Evolutionary conservation across 1,284 basidiomycete genomes (phyloP).

Genomic region (Ganoderma multipileum): DNA sequence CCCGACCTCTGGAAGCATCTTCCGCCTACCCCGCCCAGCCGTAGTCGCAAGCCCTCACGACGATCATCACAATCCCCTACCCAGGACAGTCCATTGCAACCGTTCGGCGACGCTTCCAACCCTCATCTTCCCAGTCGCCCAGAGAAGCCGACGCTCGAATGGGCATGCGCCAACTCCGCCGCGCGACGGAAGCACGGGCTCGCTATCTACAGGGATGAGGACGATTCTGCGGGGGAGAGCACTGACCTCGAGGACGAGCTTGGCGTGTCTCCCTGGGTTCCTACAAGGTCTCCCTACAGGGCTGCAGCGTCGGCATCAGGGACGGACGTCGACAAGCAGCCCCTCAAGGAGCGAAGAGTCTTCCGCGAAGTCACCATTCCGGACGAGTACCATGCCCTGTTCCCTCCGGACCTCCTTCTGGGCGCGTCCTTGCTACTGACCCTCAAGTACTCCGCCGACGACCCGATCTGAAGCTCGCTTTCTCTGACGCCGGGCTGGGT

Average conservation of each 20-base stretch:
- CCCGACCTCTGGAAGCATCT: constrained; percentile 34
- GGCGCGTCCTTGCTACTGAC: constrained; percentile 49
- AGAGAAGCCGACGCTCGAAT: constrained; percentile 47
- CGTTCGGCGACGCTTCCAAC: background rate
- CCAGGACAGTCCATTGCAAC: background rate
- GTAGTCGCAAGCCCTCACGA: background rate
- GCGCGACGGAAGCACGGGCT: constrained; percentile 41
- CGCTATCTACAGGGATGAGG: constrained; percentile 31
- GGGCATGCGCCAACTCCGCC: constrained; percentile 51
- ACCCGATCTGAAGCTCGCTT: background rate
- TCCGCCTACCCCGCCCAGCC: constrained; percentile 29
- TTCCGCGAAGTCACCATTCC: constrained; percentile 31
- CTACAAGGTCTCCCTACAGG: background rate
- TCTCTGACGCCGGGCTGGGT: constrained; percentile 2
- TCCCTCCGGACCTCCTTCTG: constrained; percentile 45
- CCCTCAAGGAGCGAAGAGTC: background rate
- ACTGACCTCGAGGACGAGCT: constrained; percentile 23
- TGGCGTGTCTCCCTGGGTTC: background rate
- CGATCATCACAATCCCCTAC: background rate
- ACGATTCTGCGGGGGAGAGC: constrained; percentile 28
- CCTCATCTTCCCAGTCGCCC: background rate
- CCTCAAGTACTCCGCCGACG: constrained; percentile 44
- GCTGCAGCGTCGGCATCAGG: background rate
- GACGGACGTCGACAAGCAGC: background rate
- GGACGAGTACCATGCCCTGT: constrained; percentile 32